A percentile compares a stretch with the other conserved stretches of the same genome.
Conservation (phyloP, 139 green algal species). For the Picochlorum sp. region DNA sequence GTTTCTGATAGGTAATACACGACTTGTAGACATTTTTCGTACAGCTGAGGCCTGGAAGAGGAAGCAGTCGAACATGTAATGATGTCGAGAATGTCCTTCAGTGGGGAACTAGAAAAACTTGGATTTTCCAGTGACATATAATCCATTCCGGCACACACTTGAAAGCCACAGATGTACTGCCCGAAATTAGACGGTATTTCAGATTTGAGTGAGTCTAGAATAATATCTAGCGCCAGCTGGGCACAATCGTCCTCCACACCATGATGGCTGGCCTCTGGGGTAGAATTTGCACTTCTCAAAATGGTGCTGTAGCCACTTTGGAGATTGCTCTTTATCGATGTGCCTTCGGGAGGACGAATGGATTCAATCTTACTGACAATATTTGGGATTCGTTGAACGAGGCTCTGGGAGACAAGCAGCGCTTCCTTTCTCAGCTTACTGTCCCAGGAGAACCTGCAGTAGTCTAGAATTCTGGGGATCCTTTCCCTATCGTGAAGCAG, state of each 20-base stretch:
- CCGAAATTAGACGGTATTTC: conserved; percentile 42
- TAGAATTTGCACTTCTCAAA: not conserved
- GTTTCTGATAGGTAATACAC: conserved; percentile 37
- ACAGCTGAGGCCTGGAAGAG: conserved; percentile 27
- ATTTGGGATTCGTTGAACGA: not conserved
- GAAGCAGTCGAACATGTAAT: conserved; percentile 12
- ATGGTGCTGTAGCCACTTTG: not conserved
- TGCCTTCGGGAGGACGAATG: not conserved
- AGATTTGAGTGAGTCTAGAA: conserved; percentile 22
- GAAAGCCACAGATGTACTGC: conserved; percentile 75
- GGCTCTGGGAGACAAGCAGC: not conserved
- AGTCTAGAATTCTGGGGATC: not conserved
- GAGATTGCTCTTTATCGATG: not conserved
- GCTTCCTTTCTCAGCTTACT: not conserved
- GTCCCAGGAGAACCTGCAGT: conserved; percentile 1
- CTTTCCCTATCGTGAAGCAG: not conserved
- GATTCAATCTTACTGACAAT: conserved; percentile 1
- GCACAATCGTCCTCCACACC: conserved; percentile 14
- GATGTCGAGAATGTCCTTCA: conserved; percentile 43
- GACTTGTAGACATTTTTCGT: conserved; percentile 52
- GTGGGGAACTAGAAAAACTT: conserved; percentile 27
- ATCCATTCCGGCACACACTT: conserved; percentile 31
- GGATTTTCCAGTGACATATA: not conserved
- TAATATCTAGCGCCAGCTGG: conserved; percentile 26
- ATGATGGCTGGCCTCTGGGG: not conserved